Base-by-base conservation (phyloP, 305 asterid genomes). In the Fraxinus platypoda region DNA sequence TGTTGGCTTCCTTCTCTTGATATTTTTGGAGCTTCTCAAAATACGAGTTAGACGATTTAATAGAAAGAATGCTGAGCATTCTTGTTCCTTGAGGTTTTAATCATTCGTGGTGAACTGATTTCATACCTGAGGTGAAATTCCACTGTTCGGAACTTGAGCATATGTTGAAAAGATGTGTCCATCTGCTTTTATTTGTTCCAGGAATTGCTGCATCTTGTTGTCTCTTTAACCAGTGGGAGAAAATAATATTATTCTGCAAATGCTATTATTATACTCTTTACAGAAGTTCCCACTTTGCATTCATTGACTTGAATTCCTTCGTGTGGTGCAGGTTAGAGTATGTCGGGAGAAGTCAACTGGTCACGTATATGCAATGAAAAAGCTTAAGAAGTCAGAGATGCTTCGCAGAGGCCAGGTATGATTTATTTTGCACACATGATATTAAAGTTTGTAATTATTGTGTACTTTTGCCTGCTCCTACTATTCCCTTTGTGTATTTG, bases 341-440 rank as follows among this genome's bases (percentile, higher is more conserved):
- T 94, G 98, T 85, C 88, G 92, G 83, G 98, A 94, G 90, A 94
- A 93, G 91, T 85, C 95, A 83, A 93, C 96, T 78, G 83, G 93
- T 78, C 93, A 93, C 88, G 95, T 94, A 74, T 94, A 92, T 62
- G 98, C 98, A 86, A 94, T 94, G 98, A 94, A 94, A 87, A 94
- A 94, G 88, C 98, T 94, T 74, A 94, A 92, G 90, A 94, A 94
- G 82, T 93, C 98, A 3, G 98, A 94, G 89, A 94, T 94, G 98
- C 97, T 94, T 82, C 97, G 97, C 71, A 91, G 98, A 87, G 98
- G 98, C 83, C 98, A 94, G 98, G 98, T 94, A 80, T 68, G 33
- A 75, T 76, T 30, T 26, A 81, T 81, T 19, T 74, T 70, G 43
- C 66, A 78, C 83, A 46, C 82, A 46, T 30, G 46, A 70, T 31